Percentiles rank a stretch among this genome's conserved stretches.
Evolutionary conservation across 441 rosid species (phyloP).

Genomic region (Eutrema salsugineum): DNA sequence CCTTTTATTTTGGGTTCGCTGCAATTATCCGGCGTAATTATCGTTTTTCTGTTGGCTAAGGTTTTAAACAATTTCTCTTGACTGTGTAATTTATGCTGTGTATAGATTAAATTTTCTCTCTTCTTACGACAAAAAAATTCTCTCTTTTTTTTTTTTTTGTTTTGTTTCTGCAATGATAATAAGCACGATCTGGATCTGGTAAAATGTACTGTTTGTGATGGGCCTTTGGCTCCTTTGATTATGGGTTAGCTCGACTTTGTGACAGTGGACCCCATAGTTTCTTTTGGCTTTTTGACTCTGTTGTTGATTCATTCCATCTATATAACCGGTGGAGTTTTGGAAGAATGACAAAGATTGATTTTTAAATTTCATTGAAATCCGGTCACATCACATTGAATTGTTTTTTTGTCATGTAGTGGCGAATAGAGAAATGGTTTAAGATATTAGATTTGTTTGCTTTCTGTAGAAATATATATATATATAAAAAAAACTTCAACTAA

Average conservation of each 20-base stretch:
- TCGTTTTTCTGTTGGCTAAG: neutral
- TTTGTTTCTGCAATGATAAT: neutral
- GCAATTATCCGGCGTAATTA: neutral
- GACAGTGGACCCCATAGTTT: neutral
- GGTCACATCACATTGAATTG: neutral
- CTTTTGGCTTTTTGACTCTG: neutral
- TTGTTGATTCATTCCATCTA: neutral
- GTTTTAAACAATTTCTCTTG: neutral
- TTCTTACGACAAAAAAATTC: too few relatives aligned
- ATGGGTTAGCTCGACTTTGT: neutral
- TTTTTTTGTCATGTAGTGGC: neutral
- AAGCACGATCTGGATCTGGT: slow-evolving; percentile 1
- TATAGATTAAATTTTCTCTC: too few relatives aligned
- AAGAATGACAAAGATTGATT: neutral
- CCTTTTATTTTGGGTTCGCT: neutral
- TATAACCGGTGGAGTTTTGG: neutral
- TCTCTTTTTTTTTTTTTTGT: neutral
- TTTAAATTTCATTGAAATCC: neutral
- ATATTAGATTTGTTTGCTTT: neutral
- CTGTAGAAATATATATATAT: neutral
- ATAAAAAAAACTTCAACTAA: too few relatives aligned
- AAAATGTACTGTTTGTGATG: slow-evolving; percentile 3
- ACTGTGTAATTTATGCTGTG: too few relatives aligned
- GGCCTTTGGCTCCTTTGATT: neutral
- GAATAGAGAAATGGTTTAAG: neutral